Conservation (phyloP, 164 flowering plant species). For the Brasenia schreberi region DNA sequence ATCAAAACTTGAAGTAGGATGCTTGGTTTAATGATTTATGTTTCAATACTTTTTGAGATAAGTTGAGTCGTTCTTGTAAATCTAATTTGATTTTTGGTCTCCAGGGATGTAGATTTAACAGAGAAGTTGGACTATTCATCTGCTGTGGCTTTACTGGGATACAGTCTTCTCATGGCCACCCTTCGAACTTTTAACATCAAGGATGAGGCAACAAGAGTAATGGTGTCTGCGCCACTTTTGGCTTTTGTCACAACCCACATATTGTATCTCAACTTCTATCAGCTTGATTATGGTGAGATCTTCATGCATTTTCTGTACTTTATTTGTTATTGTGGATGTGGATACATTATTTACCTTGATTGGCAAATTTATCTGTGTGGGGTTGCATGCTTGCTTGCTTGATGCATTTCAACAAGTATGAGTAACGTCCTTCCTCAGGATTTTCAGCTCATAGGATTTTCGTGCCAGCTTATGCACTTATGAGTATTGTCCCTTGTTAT, state of each 20-base stretch:
- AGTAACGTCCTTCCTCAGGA: no score
- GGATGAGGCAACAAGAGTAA: constrained; percentile 73
- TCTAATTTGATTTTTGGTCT: background rate
- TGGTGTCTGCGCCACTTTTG: constrained; percentile 75
- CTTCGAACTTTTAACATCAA: constrained; percentile 51
- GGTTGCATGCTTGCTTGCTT: no score
- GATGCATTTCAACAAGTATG: no score
- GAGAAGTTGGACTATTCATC: constrained; percentile 79
- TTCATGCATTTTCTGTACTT: background rate
- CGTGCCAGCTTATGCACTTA: no score
- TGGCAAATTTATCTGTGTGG: no score
- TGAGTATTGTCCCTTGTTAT: no score
- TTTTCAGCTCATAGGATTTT: no score
- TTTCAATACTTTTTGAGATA: no score
- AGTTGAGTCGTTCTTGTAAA: background rate
- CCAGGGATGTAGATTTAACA: constrained; percentile 78
- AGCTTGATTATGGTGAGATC: constrained; percentile 65
- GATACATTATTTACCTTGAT: no score
- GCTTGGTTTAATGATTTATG: no score
- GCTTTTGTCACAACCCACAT: constrained; percentile 85
- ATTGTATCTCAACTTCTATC: constrained; percentile 66
- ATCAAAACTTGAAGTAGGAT: no score
- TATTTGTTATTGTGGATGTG: background rate
- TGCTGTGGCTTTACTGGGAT: constrained; percentile 66
- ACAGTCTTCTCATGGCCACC: constrained; percentile 43